Percentiles rank a stretch among this genome's conserved stretches.
phyloP scores from a whole-genome alignment of 192 early-diverging fungal species.

The Funneliformis geosporum region DNA sequence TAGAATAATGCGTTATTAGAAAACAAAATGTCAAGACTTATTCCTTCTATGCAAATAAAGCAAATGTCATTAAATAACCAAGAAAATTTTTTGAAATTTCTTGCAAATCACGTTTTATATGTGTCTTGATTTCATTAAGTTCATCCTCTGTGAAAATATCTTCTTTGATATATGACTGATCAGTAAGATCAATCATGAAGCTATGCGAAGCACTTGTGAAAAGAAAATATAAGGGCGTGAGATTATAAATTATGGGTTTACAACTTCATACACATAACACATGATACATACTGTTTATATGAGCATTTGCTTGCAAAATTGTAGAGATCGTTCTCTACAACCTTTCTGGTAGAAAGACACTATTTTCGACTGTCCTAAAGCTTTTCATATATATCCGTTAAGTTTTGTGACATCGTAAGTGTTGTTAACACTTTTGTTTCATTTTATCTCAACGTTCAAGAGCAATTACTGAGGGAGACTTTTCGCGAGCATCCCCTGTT shows the following conservation, averaged over 20 bases:
- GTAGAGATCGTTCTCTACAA: slow-evolving; percentile 31
- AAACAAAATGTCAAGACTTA: background rate
- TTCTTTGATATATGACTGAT: background rate
- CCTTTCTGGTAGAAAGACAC: slow-evolving; percentile 32
- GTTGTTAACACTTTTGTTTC: too few relatives aligned
- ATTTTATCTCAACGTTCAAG: too few relatives aligned
- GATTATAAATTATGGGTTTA: background rate
- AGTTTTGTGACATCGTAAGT: too few relatives aligned
- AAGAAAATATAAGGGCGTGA: slow-evolving; percentile 15
- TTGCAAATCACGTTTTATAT: slow-evolving; percentile 14
- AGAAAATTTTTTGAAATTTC: slow-evolving; percentile 24
- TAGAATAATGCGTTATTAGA: background rate
- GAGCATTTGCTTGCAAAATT: slow-evolving; percentile 27
- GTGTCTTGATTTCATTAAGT: background rate
- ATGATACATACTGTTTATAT: slow-evolving; percentile 12
- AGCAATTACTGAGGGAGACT: too few relatives aligned
- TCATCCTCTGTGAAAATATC: slow-evolving; percentile 7
- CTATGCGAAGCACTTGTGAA: slow-evolving; percentile 21
- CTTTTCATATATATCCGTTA: too few relatives aligned
- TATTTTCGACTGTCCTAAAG: slow-evolving; percentile 9
- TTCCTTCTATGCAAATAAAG: background rate
- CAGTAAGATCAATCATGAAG: slow-evolving; percentile 35
- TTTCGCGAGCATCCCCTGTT: too few relatives aligned
- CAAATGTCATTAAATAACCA: background rate
- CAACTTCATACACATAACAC: background rate